phyloP scores from a whole-genome alignment of 352 stramenopile genomes.

The Phytophthora macrochlamydospora region DNA sequence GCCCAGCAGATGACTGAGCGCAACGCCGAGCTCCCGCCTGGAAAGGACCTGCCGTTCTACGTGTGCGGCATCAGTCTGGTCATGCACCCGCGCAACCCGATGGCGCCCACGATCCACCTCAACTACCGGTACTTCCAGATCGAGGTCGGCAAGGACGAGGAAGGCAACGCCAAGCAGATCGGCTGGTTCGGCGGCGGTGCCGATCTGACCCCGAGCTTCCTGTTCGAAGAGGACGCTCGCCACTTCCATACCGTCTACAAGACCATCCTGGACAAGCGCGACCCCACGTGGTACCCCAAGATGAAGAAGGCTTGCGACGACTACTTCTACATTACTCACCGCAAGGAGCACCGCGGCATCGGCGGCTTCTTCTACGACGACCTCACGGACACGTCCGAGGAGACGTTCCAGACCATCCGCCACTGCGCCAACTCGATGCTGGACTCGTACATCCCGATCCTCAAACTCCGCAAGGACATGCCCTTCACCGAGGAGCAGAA shows the following conservation, averaged over 20 bases:
- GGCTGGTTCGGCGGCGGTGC: slow-evolving; percentile 96
- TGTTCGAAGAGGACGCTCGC: slow-evolving; percentile 94
- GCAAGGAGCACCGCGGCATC: slow-evolving; percentile 93
- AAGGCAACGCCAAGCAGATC: slow-evolving; percentile 76
- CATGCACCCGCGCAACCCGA: slow-evolving; percentile 94
- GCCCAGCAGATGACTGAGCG: slow-evolving; percentile 72
- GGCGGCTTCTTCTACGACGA: slow-evolving; percentile 99
- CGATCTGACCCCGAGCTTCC: slow-evolving; percentile 96
- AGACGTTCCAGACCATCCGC: slow-evolving; percentile 75
- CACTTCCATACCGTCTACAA: slow-evolving; percentile 98
- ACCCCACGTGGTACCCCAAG: slow-evolving; percentile 90
- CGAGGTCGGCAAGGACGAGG: slow-evolving; percentile 68
- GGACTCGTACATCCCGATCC: slow-evolving; percentile 94
- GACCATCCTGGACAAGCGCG: slow-evolving; percentile 88
- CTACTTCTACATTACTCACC: slow-evolving; percentile 97
- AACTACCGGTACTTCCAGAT: slow-evolving; percentile 99
- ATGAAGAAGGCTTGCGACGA: slow-evolving; percentile 97
- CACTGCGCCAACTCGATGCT: slow-evolving; percentile 76
- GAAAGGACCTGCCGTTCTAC: slow-evolving; percentile 93
- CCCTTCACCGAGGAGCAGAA: slow-evolving; percentile 95
- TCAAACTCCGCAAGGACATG: slow-evolving; percentile 95
- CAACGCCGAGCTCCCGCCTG: slow-evolving; percentile 62
- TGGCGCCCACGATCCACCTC: slow-evolving; percentile 95
- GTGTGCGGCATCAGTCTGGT: slow-evolving; percentile 94
- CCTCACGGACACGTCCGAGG: slow-evolving; percentile 92